A percentile compares a stretch with the other conserved stretches of the same genome.
phyloP scores from a whole-genome alignment of 306 rosid species.

The Medicago ruthenica region DNA sequence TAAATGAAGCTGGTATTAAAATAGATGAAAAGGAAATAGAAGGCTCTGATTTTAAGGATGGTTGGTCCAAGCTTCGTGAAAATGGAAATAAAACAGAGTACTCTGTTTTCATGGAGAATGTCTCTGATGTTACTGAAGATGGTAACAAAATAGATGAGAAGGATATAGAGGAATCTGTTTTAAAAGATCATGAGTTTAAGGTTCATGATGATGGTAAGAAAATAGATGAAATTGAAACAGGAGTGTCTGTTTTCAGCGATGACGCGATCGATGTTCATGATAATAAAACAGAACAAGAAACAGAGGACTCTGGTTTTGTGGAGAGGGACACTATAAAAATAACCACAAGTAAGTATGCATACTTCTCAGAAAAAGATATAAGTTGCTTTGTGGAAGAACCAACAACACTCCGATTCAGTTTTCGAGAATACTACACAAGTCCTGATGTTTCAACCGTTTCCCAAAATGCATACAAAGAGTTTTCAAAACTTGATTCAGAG shows the following conservation, averaged over 20 bases:
- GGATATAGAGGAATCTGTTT: conserved; percentile 31
- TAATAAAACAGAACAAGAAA: conserved; percentile 27
- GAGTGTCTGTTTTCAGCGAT: conserved; percentile 8
- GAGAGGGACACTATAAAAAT: conserved; percentile 37
- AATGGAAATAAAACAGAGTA: conserved; percentile 34
- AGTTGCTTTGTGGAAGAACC: conserved; percentile 64
- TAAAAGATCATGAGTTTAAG: background rate
- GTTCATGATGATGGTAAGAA: background rate
- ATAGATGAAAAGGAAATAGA: conserved; percentile 31
- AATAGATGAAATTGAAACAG: conserved; percentile 31
- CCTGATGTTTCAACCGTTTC: conserved; percentile 41
- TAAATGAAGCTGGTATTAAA: background rate
- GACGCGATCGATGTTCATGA: background rate
- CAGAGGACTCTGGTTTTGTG: conserved; percentile 24
- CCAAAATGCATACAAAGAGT: conserved; percentile 30
- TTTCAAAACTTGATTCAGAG: conserved; percentile 30
- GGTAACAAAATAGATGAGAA: background rate
- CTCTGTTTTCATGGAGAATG: conserved; percentile 20
- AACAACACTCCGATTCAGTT: conserved; percentile 49
- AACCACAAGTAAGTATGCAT: conserved; percentile 52
- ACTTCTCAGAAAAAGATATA: conserved; percentile 38
- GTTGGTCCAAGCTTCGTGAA: no score
- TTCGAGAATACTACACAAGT: conserved; percentile 55
- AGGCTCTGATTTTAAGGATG: no score
- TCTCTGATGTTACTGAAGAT: background rate